phyloP scores from a whole-genome alignment of 805 yeast genomes.

The Komagataella kurtzmanii region DNA sequence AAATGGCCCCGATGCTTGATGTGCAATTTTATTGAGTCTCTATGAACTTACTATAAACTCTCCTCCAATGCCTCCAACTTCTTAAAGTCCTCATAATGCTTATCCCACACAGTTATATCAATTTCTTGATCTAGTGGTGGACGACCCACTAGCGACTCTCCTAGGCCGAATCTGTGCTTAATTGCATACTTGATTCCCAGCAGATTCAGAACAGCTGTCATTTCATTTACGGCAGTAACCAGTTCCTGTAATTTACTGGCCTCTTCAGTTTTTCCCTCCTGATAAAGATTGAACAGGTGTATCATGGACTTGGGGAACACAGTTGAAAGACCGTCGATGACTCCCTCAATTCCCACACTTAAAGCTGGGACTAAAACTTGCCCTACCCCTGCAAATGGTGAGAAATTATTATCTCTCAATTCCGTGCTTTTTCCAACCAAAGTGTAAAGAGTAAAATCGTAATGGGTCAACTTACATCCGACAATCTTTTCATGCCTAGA shows the following conservation, averaged over 20 bases:
- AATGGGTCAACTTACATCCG: slow-evolving; percentile 39
- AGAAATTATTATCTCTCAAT: slow-evolving; percentile 24
- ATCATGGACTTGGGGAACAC: slow-evolving; percentile 37
- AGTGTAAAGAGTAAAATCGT: slow-evolving; percentile 32
- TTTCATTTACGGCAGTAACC: slow-evolving; percentile 31
- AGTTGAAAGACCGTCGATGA: slow-evolving; percentile 39
- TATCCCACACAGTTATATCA: slow-evolving; percentile 16
- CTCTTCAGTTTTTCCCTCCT: slow-evolving; percentile 23
- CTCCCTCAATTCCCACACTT: slow-evolving; percentile 30
- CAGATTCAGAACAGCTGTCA: slow-evolving; percentile 27
- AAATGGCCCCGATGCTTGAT: neutral
- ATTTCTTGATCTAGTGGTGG: slow-evolving; percentile 27
- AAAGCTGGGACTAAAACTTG: slow-evolving; percentile 35
- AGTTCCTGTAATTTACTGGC: slow-evolving; percentile 28
- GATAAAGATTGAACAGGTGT: slow-evolving; percentile 23
- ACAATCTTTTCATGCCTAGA: slow-evolving; percentile 32
- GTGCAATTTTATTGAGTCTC: neutral
- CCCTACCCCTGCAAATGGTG: slow-evolving; percentile 35
- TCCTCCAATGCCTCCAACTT: slow-evolving; percentile 3
- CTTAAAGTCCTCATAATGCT: slow-evolving; percentile 2
- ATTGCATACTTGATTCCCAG: slow-evolving; percentile 34
- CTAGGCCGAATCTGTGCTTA: slow-evolving; percentile 22
- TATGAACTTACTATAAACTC: neutral
- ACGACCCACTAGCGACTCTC: slow-evolving; percentile 26
- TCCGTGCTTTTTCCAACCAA: slow-evolving; percentile 28